Base-by-base conservation (phyloP, 371 early-diverging fungal species). In the Ordospora colligata region DNA sequence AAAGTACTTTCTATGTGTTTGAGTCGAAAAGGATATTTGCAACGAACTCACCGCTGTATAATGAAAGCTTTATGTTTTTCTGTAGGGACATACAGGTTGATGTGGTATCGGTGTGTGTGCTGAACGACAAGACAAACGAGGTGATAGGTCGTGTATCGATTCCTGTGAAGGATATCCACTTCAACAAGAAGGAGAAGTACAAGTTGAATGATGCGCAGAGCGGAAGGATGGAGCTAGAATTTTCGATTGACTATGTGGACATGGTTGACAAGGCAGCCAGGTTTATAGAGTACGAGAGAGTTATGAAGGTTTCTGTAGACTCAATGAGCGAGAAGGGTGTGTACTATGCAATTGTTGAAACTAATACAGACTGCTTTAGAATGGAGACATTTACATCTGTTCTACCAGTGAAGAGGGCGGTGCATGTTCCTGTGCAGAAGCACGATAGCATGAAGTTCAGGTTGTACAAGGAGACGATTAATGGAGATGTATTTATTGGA, bases 11-110 rank as follows among this genome's bases (percentile, higher is more conserved):
- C 47, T 69, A 73, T 44, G 69, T 69, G n/a, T 80, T 72, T 65
- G 74, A 78, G 47, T 80, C 84, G 11, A 76, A 76, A 69, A 62
- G 45, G 6, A 76, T 82, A 43, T 73, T 80, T 52, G 71, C 82
- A 8, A 53, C 76, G 10, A 76, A 80, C 23, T 62, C 76, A 40
- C 84, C 85, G 11, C 73, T 51, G 19, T 83, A 75, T 42, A 80
- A 84, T 53, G 82, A 83, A 17, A 71, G 12, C 19, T 83, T 79
- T 50, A 58, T 43, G 40, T 84, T 83, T 51, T 84, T 80, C 45
- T 69, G 80, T 11, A 53, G 81, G 50, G 79, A 84, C 58, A 62
- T 83, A 47, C 21, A 70, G 19, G 66, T 73, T 9, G 83, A 83
- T 71, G 50, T 76, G 9, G 43, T 82, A 14, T 73, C 40, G 0